Conservation (phyloP, 495 filamentous ascomycete species). For the Filosporella fistucella region DNA sequence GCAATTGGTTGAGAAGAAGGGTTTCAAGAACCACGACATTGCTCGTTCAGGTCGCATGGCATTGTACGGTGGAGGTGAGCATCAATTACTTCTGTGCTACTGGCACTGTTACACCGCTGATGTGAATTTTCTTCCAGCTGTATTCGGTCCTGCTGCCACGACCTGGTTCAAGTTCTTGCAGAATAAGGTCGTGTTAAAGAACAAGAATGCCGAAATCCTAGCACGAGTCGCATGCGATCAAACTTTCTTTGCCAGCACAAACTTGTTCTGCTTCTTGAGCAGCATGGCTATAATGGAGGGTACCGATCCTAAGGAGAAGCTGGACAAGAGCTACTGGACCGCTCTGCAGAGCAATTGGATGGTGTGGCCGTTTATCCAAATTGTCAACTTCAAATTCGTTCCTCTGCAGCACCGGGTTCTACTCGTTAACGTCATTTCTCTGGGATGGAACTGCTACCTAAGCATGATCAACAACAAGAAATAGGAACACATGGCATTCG, state of each 20-base stretch:
- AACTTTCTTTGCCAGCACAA: slow-evolving; percentile 74
- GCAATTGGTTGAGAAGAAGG: slow-evolving; percentile 81
- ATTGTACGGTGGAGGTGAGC: slow-evolving; percentile 80
- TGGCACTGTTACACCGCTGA: slow-evolving; percentile 7
- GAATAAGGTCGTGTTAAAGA: slow-evolving; percentile 58
- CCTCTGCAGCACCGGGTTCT: slow-evolving; percentile 82
- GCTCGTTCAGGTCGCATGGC: slow-evolving; percentile 85
- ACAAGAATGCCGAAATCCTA: slow-evolving; percentile 63
- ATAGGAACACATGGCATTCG: slow-evolving; percentile 2
- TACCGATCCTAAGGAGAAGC: slow-evolving; percentile 61
- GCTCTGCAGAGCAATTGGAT: slow-evolving; percentile 82
- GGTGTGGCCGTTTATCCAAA: slow-evolving; percentile 90
- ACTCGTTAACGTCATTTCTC: slow-evolving; percentile 76
- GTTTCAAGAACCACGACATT: slow-evolving; percentile 74
- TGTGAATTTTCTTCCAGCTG: slow-evolving; percentile 39
- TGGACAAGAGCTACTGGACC: slow-evolving; percentile 58
- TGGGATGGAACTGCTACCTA: slow-evolving; percentile 95
- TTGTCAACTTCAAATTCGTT: slow-evolving; percentile 85
- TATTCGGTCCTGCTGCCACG: slow-evolving; percentile 91
- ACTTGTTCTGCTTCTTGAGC: slow-evolving; percentile 77
- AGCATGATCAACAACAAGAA: slow-evolving; percentile 42
- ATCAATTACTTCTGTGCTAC: slow-evolving; percentile 4
- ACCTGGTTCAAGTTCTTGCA: slow-evolving; percentile 84
- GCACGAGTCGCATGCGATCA: slow-evolving; percentile 85
- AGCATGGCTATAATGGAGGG: slow-evolving; percentile 91